These are phyloP conservation scores for Cladosporium sp. DNA, from an alignment of 2,329 filamentous ascomycete genomes.

Conservation along the genomic window DNA sequence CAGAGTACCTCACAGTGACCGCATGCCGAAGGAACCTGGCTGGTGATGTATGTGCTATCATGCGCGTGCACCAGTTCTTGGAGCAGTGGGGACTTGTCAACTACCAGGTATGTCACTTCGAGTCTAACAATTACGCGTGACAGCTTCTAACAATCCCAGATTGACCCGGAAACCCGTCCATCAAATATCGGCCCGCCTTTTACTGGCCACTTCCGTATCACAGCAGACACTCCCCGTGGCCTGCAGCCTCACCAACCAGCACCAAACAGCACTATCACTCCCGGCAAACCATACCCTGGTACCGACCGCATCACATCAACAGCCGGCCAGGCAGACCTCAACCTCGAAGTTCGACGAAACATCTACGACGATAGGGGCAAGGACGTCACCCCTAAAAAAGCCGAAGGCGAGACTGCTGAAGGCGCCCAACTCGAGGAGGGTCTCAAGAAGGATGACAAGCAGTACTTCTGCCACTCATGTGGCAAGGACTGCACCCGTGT, in stretches of 20 bases:
- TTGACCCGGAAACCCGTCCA: conserved; percentile 91
- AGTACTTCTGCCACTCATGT: conserved; percentile 84
- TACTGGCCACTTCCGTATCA: conserved; percentile 95
- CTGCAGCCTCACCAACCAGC: conserved; percentile 94
- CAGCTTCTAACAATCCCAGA: conserved; percentile 56
- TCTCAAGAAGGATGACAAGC: conserved; percentile 64
- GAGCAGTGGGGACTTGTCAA: conserved; percentile 99
- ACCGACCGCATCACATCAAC: conserved; percentile 72
- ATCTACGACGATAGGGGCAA: conserved; percentile 93
- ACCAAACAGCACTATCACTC: conserved; percentile 65
- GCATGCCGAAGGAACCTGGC: conserved; percentile 93
- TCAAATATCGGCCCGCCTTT: conserved; percentile 96
- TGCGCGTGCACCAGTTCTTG: conserved; percentile 96
- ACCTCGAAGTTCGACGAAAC: conserved; percentile 90
- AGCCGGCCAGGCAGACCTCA: conserved; percentile 76
- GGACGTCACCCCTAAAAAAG: conserved; percentile 67
- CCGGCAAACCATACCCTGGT: conserved; percentile 62
- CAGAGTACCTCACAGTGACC: conserved; percentile 95
- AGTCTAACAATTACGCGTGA: background rate
- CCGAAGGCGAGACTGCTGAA: conserved; percentile 58
- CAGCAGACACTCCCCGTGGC: conserved; percentile 91
- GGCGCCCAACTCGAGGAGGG: conserved; percentile 62
- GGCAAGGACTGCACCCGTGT: conserved; percentile 82
- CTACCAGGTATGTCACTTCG: conserved; percentile 70
- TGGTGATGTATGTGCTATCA: conserved; percentile 97